Evolutionary conservation across 2,329 filamentous ascomycete genomes (phyloP), one percentile per base, ranked within the genome.

Genomic region (Phyllosticta ampelicida): DNA sequence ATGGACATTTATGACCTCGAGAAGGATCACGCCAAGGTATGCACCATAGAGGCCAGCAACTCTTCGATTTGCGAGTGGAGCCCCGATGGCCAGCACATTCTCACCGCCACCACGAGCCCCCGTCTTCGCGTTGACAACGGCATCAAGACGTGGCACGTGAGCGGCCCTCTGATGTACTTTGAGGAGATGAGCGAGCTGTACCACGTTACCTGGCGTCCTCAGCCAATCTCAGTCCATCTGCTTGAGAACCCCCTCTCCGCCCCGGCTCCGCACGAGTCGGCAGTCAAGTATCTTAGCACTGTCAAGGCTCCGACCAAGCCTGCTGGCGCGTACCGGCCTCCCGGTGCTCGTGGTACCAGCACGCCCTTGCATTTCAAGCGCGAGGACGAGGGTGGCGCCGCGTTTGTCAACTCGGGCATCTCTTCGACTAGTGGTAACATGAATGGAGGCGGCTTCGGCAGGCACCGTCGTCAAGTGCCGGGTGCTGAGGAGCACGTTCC

Each of bases 21-120:
- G 71, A 96, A 92, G 78, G 89, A 96, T 73, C 95, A 91, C 75
- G 80, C 82, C 68, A 97, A 97, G 79, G 80, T 99, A 60, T 86
- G 85, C 75, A 96, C 91, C 52, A 94, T 99, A 65, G 90, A 97
- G 75, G 92, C 90, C 58, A 89, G 90, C 68, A 99, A 96, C 74
- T 89, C 94, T 55, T 96, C 90, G 69, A 87, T 96, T 62, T 99
- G 94, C 77, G 86, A 94, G 70, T 99, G 94, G 94, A 95, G 90
- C 67, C 90, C 94, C 5, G 94, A 99, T 72, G 95, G 92, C 66
- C 89, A 87, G 68, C 94, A 91, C 72, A 91, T 99, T 70, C 81
- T 99, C 78, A 97, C 94, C 49, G 94, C 94, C n/a, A 99, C 92
- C 19, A 97, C 92, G 13, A 96, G 90, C 64, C 94, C 94, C 5